Base-by-base conservation (phyloP, 140 eudicot species). In the Bidens hawaiensis region DNA sequence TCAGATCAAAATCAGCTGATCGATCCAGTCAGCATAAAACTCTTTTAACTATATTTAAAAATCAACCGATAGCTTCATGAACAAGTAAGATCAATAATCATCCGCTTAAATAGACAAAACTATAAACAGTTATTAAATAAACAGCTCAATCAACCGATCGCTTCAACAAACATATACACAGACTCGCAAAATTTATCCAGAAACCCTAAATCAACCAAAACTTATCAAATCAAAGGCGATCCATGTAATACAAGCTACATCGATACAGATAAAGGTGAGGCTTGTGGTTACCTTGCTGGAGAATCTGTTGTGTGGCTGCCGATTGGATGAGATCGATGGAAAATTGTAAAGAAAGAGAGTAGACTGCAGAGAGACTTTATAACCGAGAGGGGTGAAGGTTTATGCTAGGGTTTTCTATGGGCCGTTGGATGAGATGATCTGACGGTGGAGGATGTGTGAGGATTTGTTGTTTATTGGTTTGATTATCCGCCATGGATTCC, bases 321-420 rank as follows among this genome's bases (percentile, higher is more conserved):
- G 61, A 65, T n/a, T 19, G 61, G 22, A 38, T 13, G n/a, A n/a
- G n/a, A n/a, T n/a, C n/a, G 62, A 14, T 24, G 34, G 30, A 17
- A 36, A 24, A 13, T 53, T 26, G 60, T 53, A 24, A 9, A 11
- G 51, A 40, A 41, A 38, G 5, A 13, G 13, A 5, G 18, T 18
- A 27, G 64, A 40, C 43, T 67, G 65, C 28, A 66, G 24, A 24
- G 40, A 46, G 16, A n/a, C 21, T 67, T 53, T 54, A 67, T 67
- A 67, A 23, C 3, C 0, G n/a, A 16, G 10, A 21, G 22, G 31
- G 19, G 15, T n/a, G 59, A 31, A 47, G 56, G 33, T 67, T 67
- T 54, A 50, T 23, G 50, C 71, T 65, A 67, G 73, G 73, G 73
- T 55, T 67, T 67, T 55, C 28, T 67, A 0, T 0, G 3, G 42